These are phyloP conservation scores for Colletotrichum musicola DNA, from an alignment of 2,329 filamentous ascomycete genomes.

Conservation along the genomic window DNA sequence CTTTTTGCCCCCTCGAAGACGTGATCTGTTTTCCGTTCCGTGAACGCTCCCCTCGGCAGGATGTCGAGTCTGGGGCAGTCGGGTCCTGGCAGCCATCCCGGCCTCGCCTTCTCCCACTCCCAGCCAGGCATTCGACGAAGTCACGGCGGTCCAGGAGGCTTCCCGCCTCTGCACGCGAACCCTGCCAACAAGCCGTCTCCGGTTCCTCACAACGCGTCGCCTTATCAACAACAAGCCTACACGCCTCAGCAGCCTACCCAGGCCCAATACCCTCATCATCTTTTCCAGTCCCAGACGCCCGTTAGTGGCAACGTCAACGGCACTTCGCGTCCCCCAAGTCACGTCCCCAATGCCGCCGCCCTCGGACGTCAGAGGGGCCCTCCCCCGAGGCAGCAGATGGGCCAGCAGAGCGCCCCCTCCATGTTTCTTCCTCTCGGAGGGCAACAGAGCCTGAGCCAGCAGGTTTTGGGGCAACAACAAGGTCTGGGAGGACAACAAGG, in stretches of 20 bases:
- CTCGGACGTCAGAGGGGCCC: constrained; percentile 59
- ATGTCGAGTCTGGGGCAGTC: constrained; percentile 65
- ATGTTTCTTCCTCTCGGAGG: constrained; percentile 50
- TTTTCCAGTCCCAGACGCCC: constrained; percentile 63
- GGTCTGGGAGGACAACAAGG: constrained; percentile 31
- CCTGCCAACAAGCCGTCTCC: constrained; percentile 68
- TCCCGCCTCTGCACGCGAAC: constrained; percentile 61
- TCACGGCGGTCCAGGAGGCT: constrained; percentile 48
- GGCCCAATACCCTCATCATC: constrained; percentile 63
- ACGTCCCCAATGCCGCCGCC: constrained; percentile 62
- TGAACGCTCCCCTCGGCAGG: constrained; percentile 33
- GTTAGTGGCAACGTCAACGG: constrained; percentile 64
- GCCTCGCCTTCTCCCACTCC: constrained; percentile 65
- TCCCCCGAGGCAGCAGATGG: constrained; percentile 60
- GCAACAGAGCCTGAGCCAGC: constrained; percentile 33
- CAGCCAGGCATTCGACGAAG: constrained; percentile 63
- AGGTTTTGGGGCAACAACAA: constrained; percentile 35
- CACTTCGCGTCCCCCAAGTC: constrained; percentile 58
- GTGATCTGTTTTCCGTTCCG: background rate
- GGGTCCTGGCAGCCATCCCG: constrained; percentile 65
- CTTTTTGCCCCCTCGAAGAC: background rate
- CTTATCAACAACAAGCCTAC: constrained; percentile 68
- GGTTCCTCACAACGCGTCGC: constrained; percentile 65
- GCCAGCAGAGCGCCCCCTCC: constrained; percentile 52
- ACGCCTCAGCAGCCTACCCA: constrained; percentile 64